Evolutionary conservation across 2,329 filamentous ascomycete species (phyloP).

Genomic region (Cladophialophora bantiana): DNA sequence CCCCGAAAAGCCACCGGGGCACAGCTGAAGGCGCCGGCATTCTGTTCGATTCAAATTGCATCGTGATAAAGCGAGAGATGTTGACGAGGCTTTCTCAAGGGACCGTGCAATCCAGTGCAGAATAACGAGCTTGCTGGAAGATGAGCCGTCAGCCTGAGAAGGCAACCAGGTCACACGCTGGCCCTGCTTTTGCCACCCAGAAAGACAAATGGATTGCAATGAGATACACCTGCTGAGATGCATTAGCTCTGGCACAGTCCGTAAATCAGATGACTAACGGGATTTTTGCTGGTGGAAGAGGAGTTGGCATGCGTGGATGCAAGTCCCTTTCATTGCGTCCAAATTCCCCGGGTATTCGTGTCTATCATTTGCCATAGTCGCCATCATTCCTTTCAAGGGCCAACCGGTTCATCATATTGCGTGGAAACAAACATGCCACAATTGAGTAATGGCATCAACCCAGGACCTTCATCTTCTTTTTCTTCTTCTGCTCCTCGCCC

Average conservation of each 20-base stretch:
- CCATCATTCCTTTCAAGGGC: neutral
- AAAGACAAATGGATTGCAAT: too few species aligned
- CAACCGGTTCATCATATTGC: neutral
- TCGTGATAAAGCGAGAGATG: neutral
- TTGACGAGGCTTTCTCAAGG: neutral
- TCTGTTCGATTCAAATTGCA: neutral
- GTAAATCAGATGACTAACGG: too few species aligned
- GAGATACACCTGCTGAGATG: too few species aligned
- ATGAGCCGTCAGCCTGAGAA: neutral
- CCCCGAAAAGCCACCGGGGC: constrained; percentile 27
- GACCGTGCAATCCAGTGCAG: neutral
- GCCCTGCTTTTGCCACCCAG: too few species aligned
- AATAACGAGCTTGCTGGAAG: neutral
- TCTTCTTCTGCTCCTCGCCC: constrained; percentile 72
- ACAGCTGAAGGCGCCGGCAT: constrained; percentile 1
- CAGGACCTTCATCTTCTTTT: constrained; percentile 59
- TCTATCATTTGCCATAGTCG: neutral
- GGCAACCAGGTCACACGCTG: neutral
- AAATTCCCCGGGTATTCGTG: neutral
- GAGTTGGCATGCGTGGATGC: neutral
- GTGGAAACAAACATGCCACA: neutral
- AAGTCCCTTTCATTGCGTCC: neutral
- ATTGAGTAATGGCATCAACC: constrained; percentile 43
- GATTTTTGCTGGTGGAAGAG: too few species aligned
- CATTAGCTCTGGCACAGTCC: too few species aligned